Evolutionary conservation across 768 basidiomycete species (phyloP).

Genomic region (Calvatia gigantea): DNA sequence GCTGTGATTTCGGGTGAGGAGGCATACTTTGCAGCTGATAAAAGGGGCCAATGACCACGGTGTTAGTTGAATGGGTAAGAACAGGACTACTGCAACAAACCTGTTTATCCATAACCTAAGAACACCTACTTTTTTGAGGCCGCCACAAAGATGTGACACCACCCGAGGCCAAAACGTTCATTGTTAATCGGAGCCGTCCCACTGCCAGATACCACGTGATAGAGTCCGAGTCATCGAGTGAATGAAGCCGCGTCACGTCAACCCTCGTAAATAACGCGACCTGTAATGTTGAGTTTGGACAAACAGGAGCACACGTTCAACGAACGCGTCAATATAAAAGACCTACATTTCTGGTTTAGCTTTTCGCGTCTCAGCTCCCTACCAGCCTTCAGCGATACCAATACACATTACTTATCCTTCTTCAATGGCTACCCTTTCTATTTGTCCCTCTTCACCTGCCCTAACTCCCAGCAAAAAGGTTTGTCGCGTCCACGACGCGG

Average conservation of each 20-base stretch:
- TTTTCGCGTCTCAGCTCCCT: slow-evolving; percentile 5
- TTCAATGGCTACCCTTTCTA: slow-evolving; percentile 28
- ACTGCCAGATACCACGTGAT: no score
- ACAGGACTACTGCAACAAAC: background rate
- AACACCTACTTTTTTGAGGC: background rate
- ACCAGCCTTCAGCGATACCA: slow-evolving; percentile 1
- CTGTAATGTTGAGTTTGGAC: slow-evolving; percentile 20
- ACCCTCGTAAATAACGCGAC: slow-evolving; percentile 19
- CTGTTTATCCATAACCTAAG: background rate
- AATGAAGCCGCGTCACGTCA: slow-evolving; percentile 3
- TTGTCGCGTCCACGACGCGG: slow-evolving; percentile 11
- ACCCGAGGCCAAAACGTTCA: no score
- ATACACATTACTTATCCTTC: slow-evolving; percentile 8
- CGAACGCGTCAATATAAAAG: slow-evolving; percentile 21
- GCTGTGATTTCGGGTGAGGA: background rate
- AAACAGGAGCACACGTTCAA: slow-evolving; percentile 34
- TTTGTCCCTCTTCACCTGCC: slow-evolving; percentile 27
- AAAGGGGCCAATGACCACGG: background rate
- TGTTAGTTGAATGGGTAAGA: background rate
- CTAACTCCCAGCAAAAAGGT: slow-evolving; percentile 56
- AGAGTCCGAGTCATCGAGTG: background rate
- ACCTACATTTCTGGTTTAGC: slow-evolving; percentile 1
- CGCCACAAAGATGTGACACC: background rate
- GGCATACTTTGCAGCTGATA: background rate
- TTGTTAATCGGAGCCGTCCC: no score